Conservation (phyloP, 805 yeast genomes). For the Allodekkera sacchari region DNA sequence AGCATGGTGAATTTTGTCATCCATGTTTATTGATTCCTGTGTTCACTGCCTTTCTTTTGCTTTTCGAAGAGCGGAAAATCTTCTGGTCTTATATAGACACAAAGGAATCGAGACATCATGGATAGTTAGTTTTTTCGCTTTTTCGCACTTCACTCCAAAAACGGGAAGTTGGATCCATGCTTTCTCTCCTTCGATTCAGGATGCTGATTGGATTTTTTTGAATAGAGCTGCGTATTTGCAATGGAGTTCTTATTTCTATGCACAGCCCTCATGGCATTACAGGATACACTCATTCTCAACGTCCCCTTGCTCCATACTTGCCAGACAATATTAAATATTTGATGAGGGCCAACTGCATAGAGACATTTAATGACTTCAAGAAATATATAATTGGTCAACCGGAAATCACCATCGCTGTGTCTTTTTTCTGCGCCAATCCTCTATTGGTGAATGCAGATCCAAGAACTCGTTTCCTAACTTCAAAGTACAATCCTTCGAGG, state of each 20-base stretch:
- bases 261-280: constrained; percentile 20
- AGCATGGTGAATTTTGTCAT: constrained; percentile 49
- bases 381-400: constrained; percentile 14
- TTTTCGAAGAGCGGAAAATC: too few relatives aligned
- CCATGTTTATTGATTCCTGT: too few relatives aligned
- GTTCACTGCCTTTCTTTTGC: too few relatives aligned
- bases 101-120: too few relatives aligned
- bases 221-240: too few relatives aligned
- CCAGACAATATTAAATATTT: constrained; percentile 21
- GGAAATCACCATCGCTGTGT: constrained; percentile 22
- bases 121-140: too few relatives aligned
- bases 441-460: constrained; percentile 25
- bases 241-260: too few relatives aligned
- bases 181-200: too few relatives aligned
- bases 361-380: constrained; percentile 19
- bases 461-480: constrained; percentile 18
- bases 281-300: constrained; percentile 21
- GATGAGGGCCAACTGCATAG: constrained; percentile 21
- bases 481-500: constrained; percentile 25
- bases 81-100: too few relatives aligned
- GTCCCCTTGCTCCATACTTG: constrained; percentile 25
- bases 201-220: too few relatives aligned
- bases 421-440: constrained; percentile 24
- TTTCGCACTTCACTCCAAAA: too few relatives aligned
- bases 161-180: too few relatives aligned